Evolutionary conservation across 225 moss, liverwort and hornwort species (phyloP).

Genomic region (Asterella californica): DNA sequence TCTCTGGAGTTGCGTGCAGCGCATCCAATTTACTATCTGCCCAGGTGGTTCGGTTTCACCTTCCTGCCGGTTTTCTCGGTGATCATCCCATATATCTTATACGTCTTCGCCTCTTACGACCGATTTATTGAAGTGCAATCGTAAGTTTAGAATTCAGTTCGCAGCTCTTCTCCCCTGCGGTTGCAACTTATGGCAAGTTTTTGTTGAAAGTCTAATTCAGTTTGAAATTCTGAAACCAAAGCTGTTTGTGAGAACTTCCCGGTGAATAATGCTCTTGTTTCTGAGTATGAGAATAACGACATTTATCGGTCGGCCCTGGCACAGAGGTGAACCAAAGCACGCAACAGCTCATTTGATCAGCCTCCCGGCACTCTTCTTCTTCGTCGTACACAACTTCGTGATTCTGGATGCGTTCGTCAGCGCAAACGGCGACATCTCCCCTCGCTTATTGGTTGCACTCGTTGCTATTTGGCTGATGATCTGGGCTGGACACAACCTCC

Average conservation of each 20-base stretch:
- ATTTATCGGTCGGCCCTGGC: neutral
- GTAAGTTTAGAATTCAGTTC: neutral
- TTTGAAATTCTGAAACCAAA: neutral
- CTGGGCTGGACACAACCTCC: slow-evolving; percentile 66
- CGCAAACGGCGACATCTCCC: slow-evolving; percentile 36
- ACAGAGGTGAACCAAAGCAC: slow-evolving; percentile 36
- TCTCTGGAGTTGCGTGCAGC: slow-evolving; percentile 2
- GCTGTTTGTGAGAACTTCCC: neutral
- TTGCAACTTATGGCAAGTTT: no score
- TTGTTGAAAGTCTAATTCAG: no score
- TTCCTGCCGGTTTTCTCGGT: slow-evolving; percentile 18
- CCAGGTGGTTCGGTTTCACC: slow-evolving; percentile 22
- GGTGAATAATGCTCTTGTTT: neutral
- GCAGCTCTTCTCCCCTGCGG: neutral
- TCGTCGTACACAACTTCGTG: slow-evolving; percentile 37
- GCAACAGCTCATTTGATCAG: slow-evolving; percentile 29
- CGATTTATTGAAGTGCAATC: slow-evolving; percentile 7
- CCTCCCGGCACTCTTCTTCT: slow-evolving; percentile 34
- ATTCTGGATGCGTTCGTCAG: slow-evolving; percentile 38
- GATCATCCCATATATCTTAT: slow-evolving; percentile 24
- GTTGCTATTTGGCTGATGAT: slow-evolving; percentile 65
- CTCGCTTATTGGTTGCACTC: slow-evolving; percentile 57
- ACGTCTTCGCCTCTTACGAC: slow-evolving; percentile 10
- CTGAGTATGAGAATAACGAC: neutral
- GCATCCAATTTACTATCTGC: slow-evolving; percentile 9